Conservation (phyloP, 1,139 yeast species). For the Scheffersomyces illinoinensis region DNA sequence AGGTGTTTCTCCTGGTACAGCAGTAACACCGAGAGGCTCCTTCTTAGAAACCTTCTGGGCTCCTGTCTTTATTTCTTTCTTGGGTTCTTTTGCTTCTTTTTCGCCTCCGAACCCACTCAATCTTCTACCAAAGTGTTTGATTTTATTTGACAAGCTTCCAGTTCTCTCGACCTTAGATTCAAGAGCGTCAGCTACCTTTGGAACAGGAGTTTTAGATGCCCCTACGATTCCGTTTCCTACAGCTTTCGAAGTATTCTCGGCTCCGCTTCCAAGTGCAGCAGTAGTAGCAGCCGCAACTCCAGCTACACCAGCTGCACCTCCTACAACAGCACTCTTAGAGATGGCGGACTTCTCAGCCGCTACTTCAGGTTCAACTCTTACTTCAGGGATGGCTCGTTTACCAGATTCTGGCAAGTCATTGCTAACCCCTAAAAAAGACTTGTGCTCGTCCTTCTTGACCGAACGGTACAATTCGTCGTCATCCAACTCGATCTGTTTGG, state of each 20-base stretch:
- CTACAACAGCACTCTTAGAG: slow-evolving; percentile 11
- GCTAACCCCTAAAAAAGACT: slow-evolving; percentile 25
- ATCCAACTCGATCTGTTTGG: slow-evolving; percentile 36
- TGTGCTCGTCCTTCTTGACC: slow-evolving; percentile 12
- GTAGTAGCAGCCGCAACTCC: slow-evolving; percentile 7
- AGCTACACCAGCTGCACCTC: slow-evolving; percentile 11
- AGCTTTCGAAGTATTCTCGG: background rate
- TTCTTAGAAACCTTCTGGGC: slow-evolving; percentile 1
- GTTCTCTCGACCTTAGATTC: slow-evolving; percentile 11
- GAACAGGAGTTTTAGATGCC: background rate
- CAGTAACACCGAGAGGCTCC: slow-evolving; percentile 9
- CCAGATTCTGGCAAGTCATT: slow-evolving; percentile 19
- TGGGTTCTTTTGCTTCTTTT: background rate
- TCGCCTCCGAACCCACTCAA: slow-evolving; percentile 8
- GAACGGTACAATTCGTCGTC: slow-evolving; percentile 24
- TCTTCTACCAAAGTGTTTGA: slow-evolving; percentile 25
- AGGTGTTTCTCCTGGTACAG: slow-evolving; percentile 3
- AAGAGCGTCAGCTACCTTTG: background rate
- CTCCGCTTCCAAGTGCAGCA: background rate
- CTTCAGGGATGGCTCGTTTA: slow-evolving; percentile 11
- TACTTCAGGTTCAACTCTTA: slow-evolving; percentile 1
- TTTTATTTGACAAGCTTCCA: slow-evolving; percentile 20
- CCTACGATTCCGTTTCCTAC: background rate
- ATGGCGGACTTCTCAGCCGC: slow-evolving; percentile 5
- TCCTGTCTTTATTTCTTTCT: background rate